phyloP scores from a whole-genome alignment of 257 asterid genomes.

The Solanum verrucosum region DNA sequence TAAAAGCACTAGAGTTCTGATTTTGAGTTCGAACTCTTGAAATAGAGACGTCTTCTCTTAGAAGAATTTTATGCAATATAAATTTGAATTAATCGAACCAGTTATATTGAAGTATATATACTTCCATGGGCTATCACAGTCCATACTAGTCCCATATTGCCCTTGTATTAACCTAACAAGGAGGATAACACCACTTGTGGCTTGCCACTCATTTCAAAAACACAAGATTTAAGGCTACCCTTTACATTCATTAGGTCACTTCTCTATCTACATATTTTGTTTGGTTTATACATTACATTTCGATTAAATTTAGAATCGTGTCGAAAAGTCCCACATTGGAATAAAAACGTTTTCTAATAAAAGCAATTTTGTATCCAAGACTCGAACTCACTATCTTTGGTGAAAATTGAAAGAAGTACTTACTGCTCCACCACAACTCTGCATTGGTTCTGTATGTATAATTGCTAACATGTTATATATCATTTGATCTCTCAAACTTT shows the following conservation, averaged over 20 bases:
- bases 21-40: too few relatives aligned
- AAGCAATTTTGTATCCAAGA: rapidly evolving
- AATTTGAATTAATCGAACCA: not conserved
- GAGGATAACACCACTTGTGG: not conserved
- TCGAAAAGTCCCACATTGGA: too few relatives aligned
- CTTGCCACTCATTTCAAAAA: not conserved
- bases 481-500: not conserved
- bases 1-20: not conserved
- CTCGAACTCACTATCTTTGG: not conserved
- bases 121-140: not conserved
- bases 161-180: not conserved
- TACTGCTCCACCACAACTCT: not conserved
- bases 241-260: not conserved
- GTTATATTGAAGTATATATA: not conserved
- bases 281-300: not conserved
- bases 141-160: not conserved
- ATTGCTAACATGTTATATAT: not conserved
- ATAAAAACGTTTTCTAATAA: too few relatives aligned
- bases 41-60: too few relatives aligned
- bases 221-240: not conserved
- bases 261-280: not conserved
- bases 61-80: not conserved
- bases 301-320: too few relatives aligned
- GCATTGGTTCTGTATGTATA: not conserved
- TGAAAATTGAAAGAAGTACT: too few relatives aligned